These are phyloP conservation scores for Scleroderma bovista DNA, from an alignment of 768 basidiomycete genomes.

Conservation along the genomic window DNA sequence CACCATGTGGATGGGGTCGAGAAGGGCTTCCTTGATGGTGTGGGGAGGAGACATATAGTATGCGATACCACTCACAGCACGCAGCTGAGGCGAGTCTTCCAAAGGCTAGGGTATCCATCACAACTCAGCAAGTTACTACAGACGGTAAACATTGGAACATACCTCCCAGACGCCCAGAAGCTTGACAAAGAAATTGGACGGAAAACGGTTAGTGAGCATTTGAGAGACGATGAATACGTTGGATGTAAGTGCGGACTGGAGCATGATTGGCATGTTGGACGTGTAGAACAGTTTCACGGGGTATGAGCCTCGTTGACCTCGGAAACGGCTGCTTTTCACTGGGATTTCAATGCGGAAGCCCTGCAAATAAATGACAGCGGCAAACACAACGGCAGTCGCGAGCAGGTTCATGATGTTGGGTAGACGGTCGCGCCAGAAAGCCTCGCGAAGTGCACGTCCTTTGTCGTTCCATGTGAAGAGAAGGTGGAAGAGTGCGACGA, in stretches of 20 bases:
- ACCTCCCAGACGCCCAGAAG: constrained; percentile 99
- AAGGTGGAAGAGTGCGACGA: constrained; percentile 95
- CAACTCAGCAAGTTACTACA: background rate
- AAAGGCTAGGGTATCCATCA: constrained; percentile 53
- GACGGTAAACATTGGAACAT: constrained; percentile 14
- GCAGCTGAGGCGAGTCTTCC: constrained; percentile 90
- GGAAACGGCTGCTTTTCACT: constrained; percentile 93
- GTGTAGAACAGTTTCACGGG: constrained; percentile 99
- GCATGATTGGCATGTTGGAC: constrained; percentile 99
- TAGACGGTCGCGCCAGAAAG: constrained; percentile 95
- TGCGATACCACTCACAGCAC: constrained; percentile 84
- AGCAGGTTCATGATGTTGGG: constrained; percentile 98
- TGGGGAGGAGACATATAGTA: constrained; percentile 99
- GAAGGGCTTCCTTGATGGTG: constrained; percentile 78
- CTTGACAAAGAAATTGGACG: constrained; percentile 81
- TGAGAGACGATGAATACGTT: constrained; percentile 96
- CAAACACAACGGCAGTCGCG: constrained; percentile 88
- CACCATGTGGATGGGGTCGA: constrained; percentile 91
- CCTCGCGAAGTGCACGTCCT: constrained; percentile 92
- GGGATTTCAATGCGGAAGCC: constrained; percentile 99
- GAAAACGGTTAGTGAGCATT: constrained; percentile 92
- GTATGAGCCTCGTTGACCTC: constrained; percentile 93
- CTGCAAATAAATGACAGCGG: constrained; percentile 95
- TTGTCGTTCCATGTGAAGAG: constrained; percentile 99
- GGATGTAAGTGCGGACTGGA: constrained; percentile 86